Base-by-base conservation (phyloP, 257 asterid species). In the Solanum tarapatanum region DNA sequence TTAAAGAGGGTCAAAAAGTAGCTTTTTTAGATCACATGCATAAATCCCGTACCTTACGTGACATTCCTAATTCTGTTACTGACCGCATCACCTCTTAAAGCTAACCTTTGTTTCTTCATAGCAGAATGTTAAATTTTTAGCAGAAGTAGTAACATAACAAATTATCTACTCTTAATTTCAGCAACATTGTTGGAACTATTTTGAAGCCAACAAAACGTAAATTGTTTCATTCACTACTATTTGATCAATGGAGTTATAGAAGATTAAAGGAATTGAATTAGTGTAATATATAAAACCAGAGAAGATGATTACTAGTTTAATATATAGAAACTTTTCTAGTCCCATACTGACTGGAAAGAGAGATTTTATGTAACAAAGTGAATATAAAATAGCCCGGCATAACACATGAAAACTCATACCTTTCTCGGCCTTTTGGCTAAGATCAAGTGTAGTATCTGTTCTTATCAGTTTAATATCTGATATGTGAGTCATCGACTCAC, bases 381-480 rank as follows among this genome's bases (percentile, higher is more conserved):
- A 1, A 19, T 19, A 58, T 19, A 58, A 19, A 21, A 58, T 58
- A 21, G 12, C 5, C 2, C 12, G 4, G 11, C 12, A 2, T 7
- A 60, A 23, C 14, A 33, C 36, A 4, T 60, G 17, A 13, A 58
- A 19, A 58, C 3, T 1, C 95, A 94, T 93, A 92, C 95, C 94
- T 93, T 92, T 92, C 93, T 92, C 94, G 93, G 96, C 95, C 96
- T 92, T 93, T 95, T 93, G 97, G 93, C 91, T 91, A 90, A 92
- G 94, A 91, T 94, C 94, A 90, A 92, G 92, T 93, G 94, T 93
- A 92, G 98, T 92, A 94, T 95, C 93, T 93, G 94, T 94, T 94
- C 94, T 94, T 94, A 94, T 94, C 94, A 92, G 94, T 94, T 94
- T 72, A 74, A 74, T 74, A 74, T 74, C 9, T 74, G 30, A 74